Evolutionary conservation across 345 rosid genomes (phyloP).

Genomic region (Limnanthes douglasii): DNA sequence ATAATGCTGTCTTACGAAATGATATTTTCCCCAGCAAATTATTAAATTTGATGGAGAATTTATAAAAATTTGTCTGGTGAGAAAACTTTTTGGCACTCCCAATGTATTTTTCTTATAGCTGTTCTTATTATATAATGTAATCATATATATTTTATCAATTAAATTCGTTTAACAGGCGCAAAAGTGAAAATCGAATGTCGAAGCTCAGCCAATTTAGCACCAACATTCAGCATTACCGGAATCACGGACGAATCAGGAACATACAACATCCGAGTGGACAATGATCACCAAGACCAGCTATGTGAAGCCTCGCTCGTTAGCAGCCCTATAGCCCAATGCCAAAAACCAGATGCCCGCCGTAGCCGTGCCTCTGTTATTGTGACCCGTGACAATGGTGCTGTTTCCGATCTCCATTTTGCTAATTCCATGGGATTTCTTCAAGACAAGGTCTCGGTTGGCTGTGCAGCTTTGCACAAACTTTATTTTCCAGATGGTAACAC

Average conservation of each 20-base stretch:
- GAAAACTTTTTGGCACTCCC: neutral
- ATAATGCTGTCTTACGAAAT: no score
- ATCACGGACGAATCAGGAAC: constrained; percentile 27
- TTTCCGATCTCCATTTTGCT: constrained; percentile 29
- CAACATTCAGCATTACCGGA: constrained; percentile 11
- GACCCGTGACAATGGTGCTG: constrained; percentile 48
- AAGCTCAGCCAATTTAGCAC: constrained; percentile 19
- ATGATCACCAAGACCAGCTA: constrained; percentile 41
- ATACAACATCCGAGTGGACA: constrained; percentile 28
- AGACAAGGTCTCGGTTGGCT: constrained; percentile 22
- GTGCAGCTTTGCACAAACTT: constrained; percentile 22
- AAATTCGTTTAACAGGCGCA: constrained; percentile 27
- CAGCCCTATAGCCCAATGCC: constrained; percentile 33
- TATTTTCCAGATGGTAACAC: constrained; percentile 23
- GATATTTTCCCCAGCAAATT: no score
- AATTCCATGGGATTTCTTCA: constrained; percentile 54
- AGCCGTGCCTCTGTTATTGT: constrained; percentile 33
- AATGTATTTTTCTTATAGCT: no score
- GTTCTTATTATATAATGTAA: no score
- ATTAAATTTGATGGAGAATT: no score
- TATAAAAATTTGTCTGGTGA: neutral
- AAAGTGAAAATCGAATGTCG: constrained; percentile 33
- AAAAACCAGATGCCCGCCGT: constrained; percentile 21
- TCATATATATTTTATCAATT: neutral
- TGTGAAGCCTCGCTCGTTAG: constrained; percentile 30